Evolutionary conservation across 192 early-diverging fungal species (phyloP).

Genomic region (Coemansia reversa): DNA sequence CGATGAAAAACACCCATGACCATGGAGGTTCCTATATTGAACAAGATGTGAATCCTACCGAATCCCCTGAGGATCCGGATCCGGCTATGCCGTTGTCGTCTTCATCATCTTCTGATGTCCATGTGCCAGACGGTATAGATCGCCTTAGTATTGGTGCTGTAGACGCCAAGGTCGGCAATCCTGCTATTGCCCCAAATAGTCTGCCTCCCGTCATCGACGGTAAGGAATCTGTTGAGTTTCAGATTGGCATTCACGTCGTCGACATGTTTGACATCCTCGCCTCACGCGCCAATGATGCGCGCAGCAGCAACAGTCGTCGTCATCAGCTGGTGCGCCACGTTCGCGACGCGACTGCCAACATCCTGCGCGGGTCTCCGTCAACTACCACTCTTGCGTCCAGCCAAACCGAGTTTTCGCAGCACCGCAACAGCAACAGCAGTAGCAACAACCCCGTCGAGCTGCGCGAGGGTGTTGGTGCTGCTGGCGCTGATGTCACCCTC

Average conservation of each 20-base stretch:
- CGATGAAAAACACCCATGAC: constrained; percentile 40
- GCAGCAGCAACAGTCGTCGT: constrained; percentile 22
- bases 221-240: constrained; percentile 66
- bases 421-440: constrained; percentile 56
- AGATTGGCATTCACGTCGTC: constrained; percentile 66
- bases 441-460: neutral
- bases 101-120: neutral
- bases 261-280: constrained; percentile 77
- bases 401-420: constrained; percentile 16
- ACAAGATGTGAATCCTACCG: constrained; percentile 30
- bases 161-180: constrained; percentile 8
- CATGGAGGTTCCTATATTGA: constrained; percentile 54
- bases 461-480: neutral
- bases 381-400: constrained; percentile 28
- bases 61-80: neutral
- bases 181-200: constrained; percentile 16
- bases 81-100: neutral
- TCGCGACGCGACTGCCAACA: constrained; percentile 39
- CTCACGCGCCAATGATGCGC: constrained; percentile 22
- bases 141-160: neutral
- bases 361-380: constrained; percentile 48
- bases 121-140: neutral
- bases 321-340: constrained; percentile 50
- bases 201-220: constrained; percentile 52
- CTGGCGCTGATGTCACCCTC: constrained; percentile 29